A percentile compares a stretch with the other conserved stretches of the same genome.
These are phyloP conservation scores for Barnettozyma sp. DNA, from an alignment of 805 yeast species.

Conservation along the genomic window DNA sequence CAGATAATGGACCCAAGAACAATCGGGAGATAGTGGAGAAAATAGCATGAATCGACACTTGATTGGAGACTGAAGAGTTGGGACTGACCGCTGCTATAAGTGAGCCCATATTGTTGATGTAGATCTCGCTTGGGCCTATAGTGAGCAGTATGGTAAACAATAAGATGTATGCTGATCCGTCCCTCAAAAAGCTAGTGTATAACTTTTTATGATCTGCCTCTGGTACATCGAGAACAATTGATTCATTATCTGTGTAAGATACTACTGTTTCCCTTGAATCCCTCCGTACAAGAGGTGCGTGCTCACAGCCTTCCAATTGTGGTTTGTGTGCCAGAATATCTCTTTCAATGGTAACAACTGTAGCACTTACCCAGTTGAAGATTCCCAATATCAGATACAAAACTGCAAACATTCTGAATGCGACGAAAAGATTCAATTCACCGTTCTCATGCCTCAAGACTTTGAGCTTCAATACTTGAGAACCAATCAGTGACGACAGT, in stretches of 20 bases:
- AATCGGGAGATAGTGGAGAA: slow-evolving; percentile 69
- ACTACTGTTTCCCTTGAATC: too few relatives aligned
- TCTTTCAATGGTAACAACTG: slow-evolving; percentile 49
- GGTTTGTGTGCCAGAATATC: slow-evolving; percentile 18
- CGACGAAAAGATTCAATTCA: slow-evolving; percentile 40
- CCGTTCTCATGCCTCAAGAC: slow-evolving; percentile 21
- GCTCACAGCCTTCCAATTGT: too few relatives aligned
- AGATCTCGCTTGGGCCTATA: slow-evolving; percentile 82
- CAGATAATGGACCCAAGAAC: slow-evolving; percentile 60
- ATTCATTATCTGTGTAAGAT: slow-evolving; percentile 21
- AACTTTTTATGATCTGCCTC: slow-evolving; percentile 16
- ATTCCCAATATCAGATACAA: slow-evolving; percentile 51
- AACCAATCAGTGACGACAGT: slow-evolving; percentile 65
- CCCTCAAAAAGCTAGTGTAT: slow-evolving; percentile 27
- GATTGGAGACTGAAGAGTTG: slow-evolving; percentile 31
- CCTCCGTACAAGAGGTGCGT: too few relatives aligned
- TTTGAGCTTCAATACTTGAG: slow-evolving; percentile 47
- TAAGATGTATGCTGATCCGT: slow-evolving; percentile 57
- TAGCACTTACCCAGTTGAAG: slow-evolving; percentile 56
- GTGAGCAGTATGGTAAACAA: slow-evolving; percentile 56
- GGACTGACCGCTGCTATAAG: slow-evolving; percentile 33
- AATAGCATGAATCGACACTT: slow-evolving; percentile 55
- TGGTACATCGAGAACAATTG: slow-evolving; percentile 22
- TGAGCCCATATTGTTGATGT: slow-evolving; percentile 76
- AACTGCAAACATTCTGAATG: slow-evolving; percentile 45